These are phyloP conservation scores for Russula emetica DNA, from an alignment of 768 basidiomycete genomes.

Conservation along the genomic window DNA sequence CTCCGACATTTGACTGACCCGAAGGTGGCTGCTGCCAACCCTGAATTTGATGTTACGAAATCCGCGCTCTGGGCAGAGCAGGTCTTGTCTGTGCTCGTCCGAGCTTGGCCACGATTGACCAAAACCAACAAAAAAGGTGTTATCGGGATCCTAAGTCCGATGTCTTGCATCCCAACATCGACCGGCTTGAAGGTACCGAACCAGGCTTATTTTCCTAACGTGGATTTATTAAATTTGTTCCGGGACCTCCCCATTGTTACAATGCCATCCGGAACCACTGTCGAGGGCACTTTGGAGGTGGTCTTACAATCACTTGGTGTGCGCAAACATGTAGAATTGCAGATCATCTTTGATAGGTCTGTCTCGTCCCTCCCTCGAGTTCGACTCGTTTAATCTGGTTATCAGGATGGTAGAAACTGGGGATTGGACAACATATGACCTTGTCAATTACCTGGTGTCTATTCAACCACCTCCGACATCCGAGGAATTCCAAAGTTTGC, in stretches of 20 bases:
- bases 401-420: conserved; percentile 84
- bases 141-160: conserved; percentile 39
- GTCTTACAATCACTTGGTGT: conserved; percentile 73
- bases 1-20: conserved; percentile 56
- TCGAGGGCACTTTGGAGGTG: conserved; percentile 72
- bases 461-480: conserved; percentile 60
- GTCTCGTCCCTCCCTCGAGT: conserved; percentile 17
- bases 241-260: conserved; percentile 79
- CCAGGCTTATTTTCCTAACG: conserved; percentile 80
- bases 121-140: conserved; percentile 42
- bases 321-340: conserved; percentile 86
- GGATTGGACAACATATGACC: conserved; percentile 85
- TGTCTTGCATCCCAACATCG: conserved; percentile 50
- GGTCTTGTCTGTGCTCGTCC: conserved; percentile 59
- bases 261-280: conserved; percentile 54
- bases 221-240: conserved; percentile 57
- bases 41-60: conserved; percentile 56
- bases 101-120: conserved; percentile 66
- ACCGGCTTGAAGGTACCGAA: conserved; percentile 67
- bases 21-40: conserved; percentile 39
- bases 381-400: neutral
- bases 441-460: conserved; percentile 83
- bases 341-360: conserved; percentile 86
- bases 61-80: conserved; percentile 79
- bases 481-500: conserved; percentile 53